Percentiles rank a stretch among this genome's conserved stretches.
phyloP scores from a whole-genome alignment of 1,284 basidiomycete genomes.

The Trichosporon sp. region DNA sequence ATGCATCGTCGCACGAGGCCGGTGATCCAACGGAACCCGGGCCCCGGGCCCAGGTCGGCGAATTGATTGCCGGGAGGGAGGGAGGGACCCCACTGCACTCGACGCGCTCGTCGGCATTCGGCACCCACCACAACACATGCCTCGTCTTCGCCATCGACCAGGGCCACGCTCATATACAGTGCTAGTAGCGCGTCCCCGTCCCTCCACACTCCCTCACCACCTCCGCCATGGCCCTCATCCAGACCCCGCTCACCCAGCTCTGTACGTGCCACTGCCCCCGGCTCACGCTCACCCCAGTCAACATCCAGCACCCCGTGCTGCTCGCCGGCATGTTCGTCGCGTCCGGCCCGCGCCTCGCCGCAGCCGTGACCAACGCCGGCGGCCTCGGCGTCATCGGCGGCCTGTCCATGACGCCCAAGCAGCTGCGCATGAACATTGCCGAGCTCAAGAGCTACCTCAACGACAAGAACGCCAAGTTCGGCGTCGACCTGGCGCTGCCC shows the following conservation, averaged over 20 bases:
- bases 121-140: neutral
- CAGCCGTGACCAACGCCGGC: constrained; percentile 69
- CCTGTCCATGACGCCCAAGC: constrained; percentile 36
- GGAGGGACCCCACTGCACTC: neutral
- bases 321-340: constrained; percentile 82
- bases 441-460: constrained; percentile 65
- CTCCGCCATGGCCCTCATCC: constrained; percentile 11
- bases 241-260: constrained; percentile 12
- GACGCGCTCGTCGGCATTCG: neutral
- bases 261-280: neutral
- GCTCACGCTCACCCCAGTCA: constrained; percentile 49
- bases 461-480: constrained; percentile 60
- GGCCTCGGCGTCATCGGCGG: constrained; percentile 85
- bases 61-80: neutral
- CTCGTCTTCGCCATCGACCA: neutral
- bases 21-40: neutral
- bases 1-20: neutral
- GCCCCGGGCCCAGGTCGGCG: neutral
- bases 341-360: constrained; percentile 75
- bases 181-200: neutral
- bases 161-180: neutral
- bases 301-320: constrained; percentile 78
- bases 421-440: constrained; percentile 58
- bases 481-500: constrained; percentile 79
- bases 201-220: neutral